Evolutionary conservation across 768 basidiomycete genomes (phyloP).

Genomic region (Mycena capillaripes): DNA sequence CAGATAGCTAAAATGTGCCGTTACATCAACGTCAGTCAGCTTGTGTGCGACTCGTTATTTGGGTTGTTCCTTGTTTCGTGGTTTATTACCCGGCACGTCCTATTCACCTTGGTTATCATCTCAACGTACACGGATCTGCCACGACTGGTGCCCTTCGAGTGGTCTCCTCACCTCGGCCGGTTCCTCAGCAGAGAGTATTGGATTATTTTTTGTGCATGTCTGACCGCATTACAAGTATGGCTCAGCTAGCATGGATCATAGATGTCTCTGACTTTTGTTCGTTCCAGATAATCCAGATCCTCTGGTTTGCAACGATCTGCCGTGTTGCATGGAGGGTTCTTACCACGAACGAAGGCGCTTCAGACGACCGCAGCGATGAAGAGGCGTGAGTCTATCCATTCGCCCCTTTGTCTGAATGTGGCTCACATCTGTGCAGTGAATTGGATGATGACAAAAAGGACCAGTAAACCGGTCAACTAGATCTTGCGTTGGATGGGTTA

Average conservation of each 20-base stretch:
- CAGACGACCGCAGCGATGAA: slow-evolving; percentile 90
- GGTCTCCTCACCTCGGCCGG: slow-evolving; percentile 70
- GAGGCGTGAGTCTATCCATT: slow-evolving; percentile 62
- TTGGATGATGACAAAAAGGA: slow-evolving; percentile 48
- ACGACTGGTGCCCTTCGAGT: slow-evolving; percentile 62
- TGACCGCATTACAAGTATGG: slow-evolving; percentile 75
- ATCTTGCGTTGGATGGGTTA: background rate
- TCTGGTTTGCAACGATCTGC: slow-evolving; percentile 92
- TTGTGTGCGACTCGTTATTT: slow-evolving; percentile 82
- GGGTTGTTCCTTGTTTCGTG: slow-evolving; percentile 89
- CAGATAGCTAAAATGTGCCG: slow-evolving; percentile 95
- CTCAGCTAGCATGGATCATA: background rate
- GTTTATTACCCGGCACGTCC: slow-evolving; percentile 90
- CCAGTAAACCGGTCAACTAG: slow-evolving; percentile 5
- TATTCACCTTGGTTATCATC: slow-evolving; percentile 81
- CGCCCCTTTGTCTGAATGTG: background rate
- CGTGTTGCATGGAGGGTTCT: slow-evolving; percentile 87
- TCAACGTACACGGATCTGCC: slow-evolving; percentile 69
- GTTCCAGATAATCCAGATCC: slow-evolving; percentile 73
- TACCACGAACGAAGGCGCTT: slow-evolving; percentile 77
- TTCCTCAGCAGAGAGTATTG: slow-evolving; percentile 66
- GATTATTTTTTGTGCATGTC: slow-evolving; percentile 64
- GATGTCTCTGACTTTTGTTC: slow-evolving; percentile 27
- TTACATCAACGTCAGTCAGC: slow-evolving; percentile 77
- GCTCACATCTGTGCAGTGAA: slow-evolving; percentile 29